Evolutionary conservation across 1,284 basidiomycete genomes (phyloP).

Genomic region (Cutaneotrichosporon sp.): DNA sequence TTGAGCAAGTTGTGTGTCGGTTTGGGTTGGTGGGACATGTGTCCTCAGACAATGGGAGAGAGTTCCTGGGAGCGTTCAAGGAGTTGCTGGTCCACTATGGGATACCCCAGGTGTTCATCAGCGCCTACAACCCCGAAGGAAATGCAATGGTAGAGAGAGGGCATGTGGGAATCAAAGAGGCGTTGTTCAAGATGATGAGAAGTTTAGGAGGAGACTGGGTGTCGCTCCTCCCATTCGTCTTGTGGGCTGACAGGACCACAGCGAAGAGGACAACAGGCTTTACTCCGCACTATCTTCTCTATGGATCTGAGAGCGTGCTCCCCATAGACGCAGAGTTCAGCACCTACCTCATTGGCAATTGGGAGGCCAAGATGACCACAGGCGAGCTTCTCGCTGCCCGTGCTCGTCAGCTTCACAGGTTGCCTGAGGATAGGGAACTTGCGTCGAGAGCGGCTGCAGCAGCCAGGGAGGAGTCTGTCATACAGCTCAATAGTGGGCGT

Average conservation of each 20-base stretch:
- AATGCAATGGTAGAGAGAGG: conserved; percentile 17
- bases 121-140: conserved; percentile 4
- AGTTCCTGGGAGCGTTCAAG: conserved; percentile 2
- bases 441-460: neutral
- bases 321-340: conserved; percentile 11
- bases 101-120: neutral
- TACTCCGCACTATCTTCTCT: conserved; percentile 10
- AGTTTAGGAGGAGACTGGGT: neutral
- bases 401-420: neutral
- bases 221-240: neutral
- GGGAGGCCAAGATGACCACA: neutral
- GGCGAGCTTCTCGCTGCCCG: conserved; percentile 1
- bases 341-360: conserved; percentile 1
- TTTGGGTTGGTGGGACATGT: conserved; percentile 6
- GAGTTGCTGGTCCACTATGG: neutral
- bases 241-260: conserved; percentile 13
- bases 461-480: neutral
- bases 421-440: neutral
- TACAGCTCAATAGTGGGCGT: neutral
- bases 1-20: neutral
- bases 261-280: conserved; percentile 7
- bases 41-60: conserved; percentile 4
- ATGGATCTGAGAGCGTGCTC: conserved; percentile 10
- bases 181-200: conserved; percentile 12
- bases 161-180: conserved; percentile 15